Percentiles rank a stretch among this genome's conserved stretches.
Conservation (phyloP, 768 basidiomycete genomes). For the Daedalea quercina region DNA sequence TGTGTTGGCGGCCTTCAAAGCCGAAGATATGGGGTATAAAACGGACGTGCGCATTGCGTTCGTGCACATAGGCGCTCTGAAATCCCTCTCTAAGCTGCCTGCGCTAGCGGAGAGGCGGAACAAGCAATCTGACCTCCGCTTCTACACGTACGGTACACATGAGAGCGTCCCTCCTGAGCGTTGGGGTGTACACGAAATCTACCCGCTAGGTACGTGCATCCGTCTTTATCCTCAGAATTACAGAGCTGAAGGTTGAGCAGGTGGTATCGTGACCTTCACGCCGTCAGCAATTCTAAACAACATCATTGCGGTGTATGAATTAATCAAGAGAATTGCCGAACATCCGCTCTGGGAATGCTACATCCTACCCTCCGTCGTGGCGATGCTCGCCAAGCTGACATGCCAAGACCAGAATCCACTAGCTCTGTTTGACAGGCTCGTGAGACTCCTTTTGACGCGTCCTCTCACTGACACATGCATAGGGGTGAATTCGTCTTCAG, state of each 20-base stretch:
- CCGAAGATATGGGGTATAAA: constrained; percentile 30
- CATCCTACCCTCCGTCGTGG: constrained; percentile 58
- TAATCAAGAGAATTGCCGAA: constrained; percentile 43
- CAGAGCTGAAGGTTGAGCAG: constrained; percentile 27
- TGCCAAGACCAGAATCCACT: constrained; percentile 35
- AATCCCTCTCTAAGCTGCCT: constrained; percentile 41
- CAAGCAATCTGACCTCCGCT: constrained; percentile 42
- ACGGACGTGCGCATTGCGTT: constrained; percentile 49
- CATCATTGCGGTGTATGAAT: constrained; percentile 38
- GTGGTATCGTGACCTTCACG: constrained; percentile 70
- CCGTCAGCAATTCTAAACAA: constrained; percentile 51
- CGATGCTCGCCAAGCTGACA: constrained; percentile 39
- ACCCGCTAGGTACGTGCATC: constrained; percentile 49
- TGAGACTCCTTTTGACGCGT: background rate
- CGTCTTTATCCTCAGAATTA: background rate
- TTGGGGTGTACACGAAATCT: constrained; percentile 65
- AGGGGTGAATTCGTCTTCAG: constrained; percentile 37
- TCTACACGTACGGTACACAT: constrained; percentile 67
- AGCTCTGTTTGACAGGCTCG: constrained; percentile 33
- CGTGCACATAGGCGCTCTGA: constrained; percentile 54
- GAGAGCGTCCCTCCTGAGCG: constrained; percentile 37
- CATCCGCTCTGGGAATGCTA: constrained; percentile 70
- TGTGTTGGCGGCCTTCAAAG: constrained; percentile 39
- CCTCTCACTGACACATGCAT: background rate
- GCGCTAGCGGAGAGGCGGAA: constrained; percentile 40